Percentiles rank a stretch among this genome's conserved stretches.
These are phyloP conservation scores for Globisporangium abappressorium DNA, from an alignment of 352 stramenopile genomes.

Conservation along the genomic window DNA sequence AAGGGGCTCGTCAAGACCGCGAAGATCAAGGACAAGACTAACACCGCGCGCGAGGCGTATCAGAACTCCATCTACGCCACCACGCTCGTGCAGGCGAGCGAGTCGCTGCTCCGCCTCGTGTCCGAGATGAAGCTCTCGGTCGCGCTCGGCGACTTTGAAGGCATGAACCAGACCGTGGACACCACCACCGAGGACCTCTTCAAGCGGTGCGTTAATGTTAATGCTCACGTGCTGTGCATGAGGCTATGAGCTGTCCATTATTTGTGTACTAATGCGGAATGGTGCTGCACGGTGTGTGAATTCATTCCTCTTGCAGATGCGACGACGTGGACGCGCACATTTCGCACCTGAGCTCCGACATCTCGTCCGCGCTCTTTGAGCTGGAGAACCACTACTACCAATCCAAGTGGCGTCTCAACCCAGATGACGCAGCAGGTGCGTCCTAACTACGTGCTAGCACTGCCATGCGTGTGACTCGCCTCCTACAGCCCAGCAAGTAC, in stretches of 20 bases:
- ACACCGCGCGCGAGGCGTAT: constrained; percentile 75
- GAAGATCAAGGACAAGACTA: constrained; percentile 80
- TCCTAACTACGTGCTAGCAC: not conserved
- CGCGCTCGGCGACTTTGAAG: constrained; percentile 78
- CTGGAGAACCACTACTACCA: constrained; percentile 84
- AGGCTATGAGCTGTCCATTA: no score
- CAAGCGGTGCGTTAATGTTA: constrained; percentile 40
- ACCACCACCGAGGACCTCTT: constrained; percentile 62
- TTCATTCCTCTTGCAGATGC: constrained; percentile 33
- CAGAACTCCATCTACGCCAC: constrained; percentile 84
- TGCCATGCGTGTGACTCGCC: not conserved
- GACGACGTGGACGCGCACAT: constrained; percentile 82
- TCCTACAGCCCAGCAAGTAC: not conserved
- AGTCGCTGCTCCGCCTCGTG: constrained; percentile 78
- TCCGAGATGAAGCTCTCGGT: constrained; percentile 82
- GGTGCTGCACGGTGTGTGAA: not conserved
- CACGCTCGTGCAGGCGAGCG: constrained; percentile 74
- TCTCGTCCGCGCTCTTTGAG: constrained; percentile 78
- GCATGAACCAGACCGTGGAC: constrained; percentile 85
- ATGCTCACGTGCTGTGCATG: not conserved
- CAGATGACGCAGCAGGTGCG: constrained; percentile 1
- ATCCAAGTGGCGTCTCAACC: constrained; percentile 64
- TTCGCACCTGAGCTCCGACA: constrained; percentile 71
- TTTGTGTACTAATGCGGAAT: no score
- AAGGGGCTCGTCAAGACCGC: constrained; percentile 78